A percentile compares a stretch with the other conserved stretches of the same genome.
Conservation (phyloP, 331 rosid species). For the Erythrophleum ivorense region DNA sequence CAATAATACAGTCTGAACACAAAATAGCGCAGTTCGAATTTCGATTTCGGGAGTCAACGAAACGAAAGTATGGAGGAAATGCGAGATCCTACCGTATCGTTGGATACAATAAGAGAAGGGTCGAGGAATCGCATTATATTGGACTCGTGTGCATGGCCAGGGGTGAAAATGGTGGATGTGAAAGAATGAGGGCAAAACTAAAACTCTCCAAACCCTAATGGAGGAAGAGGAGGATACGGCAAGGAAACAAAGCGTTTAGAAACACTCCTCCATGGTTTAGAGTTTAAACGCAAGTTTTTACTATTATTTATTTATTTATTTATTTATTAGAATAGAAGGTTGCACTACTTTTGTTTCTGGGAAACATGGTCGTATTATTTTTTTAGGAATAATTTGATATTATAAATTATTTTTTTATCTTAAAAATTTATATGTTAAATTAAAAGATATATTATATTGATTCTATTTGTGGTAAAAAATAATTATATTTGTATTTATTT, state of each 20-base stretch:
- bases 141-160: too few species aligned
- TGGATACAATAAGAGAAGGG: neutral
- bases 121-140: neutral
- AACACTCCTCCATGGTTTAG: neutral
- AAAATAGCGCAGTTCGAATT: neutral
- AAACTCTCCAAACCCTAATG: slow-evolving; percentile 9
- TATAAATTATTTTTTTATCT: too few species aligned
- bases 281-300: neutral
- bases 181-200: neutral
- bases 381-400: too few species aligned
- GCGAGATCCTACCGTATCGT: neutral
- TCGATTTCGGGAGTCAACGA: neutral
- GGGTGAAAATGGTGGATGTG: neutral
- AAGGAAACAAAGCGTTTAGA: neutral
- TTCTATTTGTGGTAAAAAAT: too few species aligned
- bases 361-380: too few species aligned
- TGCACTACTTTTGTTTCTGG: neutral
- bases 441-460: too few species aligned
- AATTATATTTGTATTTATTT: too few species aligned
- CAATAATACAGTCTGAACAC: neutral
- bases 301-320: too few species aligned
- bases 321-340: neutral
- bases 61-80: neutral
- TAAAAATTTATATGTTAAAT: too few species aligned
- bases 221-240: neutral